These are phyloP conservation scores for Leptoxyphium fumago DNA, from an alignment of 2,329 filamentous ascomycete genomes.

Conservation along the genomic window DNA sequence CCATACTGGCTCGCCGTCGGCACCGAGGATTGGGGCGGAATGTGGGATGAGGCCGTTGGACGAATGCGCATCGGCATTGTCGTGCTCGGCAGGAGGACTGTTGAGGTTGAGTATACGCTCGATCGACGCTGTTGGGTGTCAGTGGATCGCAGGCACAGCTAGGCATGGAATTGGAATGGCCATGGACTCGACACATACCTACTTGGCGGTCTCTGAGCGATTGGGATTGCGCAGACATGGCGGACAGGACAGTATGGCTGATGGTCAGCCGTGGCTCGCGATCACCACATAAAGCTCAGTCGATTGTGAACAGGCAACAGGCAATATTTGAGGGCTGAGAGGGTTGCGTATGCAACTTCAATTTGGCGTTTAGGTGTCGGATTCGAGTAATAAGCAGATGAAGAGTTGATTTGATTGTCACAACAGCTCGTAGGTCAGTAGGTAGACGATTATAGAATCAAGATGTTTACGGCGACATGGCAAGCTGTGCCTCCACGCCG, in stretches of 20 bases:
- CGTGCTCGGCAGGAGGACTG: constrained; percentile 42
- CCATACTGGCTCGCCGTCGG: constrained; percentile 89
- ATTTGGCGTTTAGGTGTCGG: too few species aligned
- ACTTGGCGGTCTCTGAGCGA: constrained; percentile 59
- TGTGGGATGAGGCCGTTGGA: constrained; percentile 51
- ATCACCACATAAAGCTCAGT: constrained; percentile 13
- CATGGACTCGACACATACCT: constrained; percentile 32
- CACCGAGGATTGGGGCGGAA: constrained; percentile 65
- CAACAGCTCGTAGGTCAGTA: too few species aligned
- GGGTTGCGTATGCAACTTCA: background rate
- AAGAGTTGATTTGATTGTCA: too few species aligned
- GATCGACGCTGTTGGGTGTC: constrained; percentile 53
- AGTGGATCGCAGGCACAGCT: background rate
- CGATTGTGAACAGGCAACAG: too few species aligned
- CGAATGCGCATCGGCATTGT: constrained; percentile 43
- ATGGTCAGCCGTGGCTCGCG: constrained; percentile 11
- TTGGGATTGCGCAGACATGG: constrained; percentile 41
- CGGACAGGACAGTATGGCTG: constrained; percentile 15
- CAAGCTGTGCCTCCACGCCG: too few species aligned
- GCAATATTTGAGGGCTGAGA: background rate
- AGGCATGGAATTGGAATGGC: constrained; percentile 6
- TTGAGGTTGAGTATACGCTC: constrained; percentile 95
- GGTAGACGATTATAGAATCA: too few species aligned
- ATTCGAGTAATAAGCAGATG: too few species aligned
- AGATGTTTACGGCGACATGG: too few species aligned